Evolutionary conservation across 208 protist species (phyloP), one percentile per base, ranked within the genome.

Genomic region (Wallacemonas sp.): DNA sequence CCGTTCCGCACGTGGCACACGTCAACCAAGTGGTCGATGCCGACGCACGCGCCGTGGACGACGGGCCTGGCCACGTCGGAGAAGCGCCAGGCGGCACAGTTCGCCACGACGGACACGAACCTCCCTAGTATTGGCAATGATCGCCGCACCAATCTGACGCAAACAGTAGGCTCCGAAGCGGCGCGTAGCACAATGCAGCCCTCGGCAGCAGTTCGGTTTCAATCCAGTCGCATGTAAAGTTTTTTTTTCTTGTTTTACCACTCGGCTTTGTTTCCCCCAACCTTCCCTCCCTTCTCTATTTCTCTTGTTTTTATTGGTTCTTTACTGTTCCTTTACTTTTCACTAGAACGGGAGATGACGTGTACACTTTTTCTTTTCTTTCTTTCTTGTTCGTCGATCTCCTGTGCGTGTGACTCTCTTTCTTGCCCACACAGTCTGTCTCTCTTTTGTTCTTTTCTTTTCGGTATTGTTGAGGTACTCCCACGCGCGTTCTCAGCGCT

Each of bases 1-100:
- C 91, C 88, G 12, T 93, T 97, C 78, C 79, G 85, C 28, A 97
- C 88, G 33, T 97, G 88, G 87, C 86, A 97, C 74, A 97, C 91
- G 12, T 69, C 79, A 42, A 92, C 87, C 49, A 97, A 97, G 74
- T 91, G 81, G 79, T 92, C 84, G 29, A 94, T 94, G 91, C 91
- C 91, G 36, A 82, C 77, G 36, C 55, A 83, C 67, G 89, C 91
- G 28, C 86, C 91, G 48, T 97, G 91, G 89, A 78, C 78, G 25
- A 86, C 88, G 1, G 91, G 91, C 18, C 67, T 89, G 63, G 67
- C 76, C 44, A 97, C 91, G 20, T 81, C 85, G n/a, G 89, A 94
- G 67, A 81, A 85, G 28, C 79, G 79, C 29, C 74, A 83, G 49
- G 87, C 86, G 10, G 67, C 66, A 11, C 57, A 68, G n/a, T 76